Conservation (phyloP, 1,284 basidiomycete genomes). For the Clitocybe nebularis region DNA sequence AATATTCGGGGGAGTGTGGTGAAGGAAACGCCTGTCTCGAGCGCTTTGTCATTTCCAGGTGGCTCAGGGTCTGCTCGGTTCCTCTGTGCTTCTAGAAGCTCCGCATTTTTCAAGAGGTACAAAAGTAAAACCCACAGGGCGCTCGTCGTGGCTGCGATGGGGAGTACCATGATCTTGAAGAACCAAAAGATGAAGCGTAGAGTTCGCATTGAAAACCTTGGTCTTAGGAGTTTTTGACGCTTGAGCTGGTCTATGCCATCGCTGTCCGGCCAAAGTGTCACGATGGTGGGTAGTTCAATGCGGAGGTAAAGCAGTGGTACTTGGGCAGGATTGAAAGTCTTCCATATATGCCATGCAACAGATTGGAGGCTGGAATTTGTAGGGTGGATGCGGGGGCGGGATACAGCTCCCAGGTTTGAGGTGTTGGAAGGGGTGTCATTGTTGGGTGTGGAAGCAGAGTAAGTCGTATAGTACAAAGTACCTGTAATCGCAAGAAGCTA, state of each 20-base stretch:
- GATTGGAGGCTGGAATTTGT: slow-evolving; percentile 29
- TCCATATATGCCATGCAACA: slow-evolving; percentile 74
- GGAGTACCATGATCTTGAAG: slow-evolving; percentile 79
- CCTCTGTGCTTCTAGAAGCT: slow-evolving; percentile 84
- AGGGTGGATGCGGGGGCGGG: slow-evolving; percentile 25
- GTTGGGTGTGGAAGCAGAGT: slow-evolving; percentile 35
- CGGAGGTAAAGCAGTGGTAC: slow-evolving; percentile 73
- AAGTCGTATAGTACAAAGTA: slow-evolving; percentile 70
- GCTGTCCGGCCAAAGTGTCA: slow-evolving; percentile 56
- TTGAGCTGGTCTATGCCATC: slow-evolving; percentile 16
- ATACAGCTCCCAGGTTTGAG: slow-evolving; percentile 32
- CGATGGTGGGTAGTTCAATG: slow-evolving; percentile 75
- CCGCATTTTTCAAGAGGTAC: slow-evolving; percentile 91
- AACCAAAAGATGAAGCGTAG: slow-evolving; percentile 65
- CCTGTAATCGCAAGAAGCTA: slow-evolving; percentile 73
- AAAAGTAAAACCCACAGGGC: slow-evolving; percentile 77
- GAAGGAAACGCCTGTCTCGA: slow-evolving; percentile 53
- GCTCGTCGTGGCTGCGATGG: slow-evolving; percentile 77
- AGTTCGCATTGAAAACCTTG: slow-evolving; percentile 43
- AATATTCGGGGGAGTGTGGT: slow-evolving; percentile 74
- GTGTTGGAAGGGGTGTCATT: slow-evolving; percentile 23
- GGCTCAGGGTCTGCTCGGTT: slow-evolving; percentile 47
- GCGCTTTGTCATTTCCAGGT: slow-evolving; percentile 29
- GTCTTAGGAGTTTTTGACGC: slow-evolving; percentile 31
- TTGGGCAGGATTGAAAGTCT: slow-evolving; percentile 71